Conservation (phyloP, 371 early-diverging fungal species). For the Zychaea mexicana region DNA sequence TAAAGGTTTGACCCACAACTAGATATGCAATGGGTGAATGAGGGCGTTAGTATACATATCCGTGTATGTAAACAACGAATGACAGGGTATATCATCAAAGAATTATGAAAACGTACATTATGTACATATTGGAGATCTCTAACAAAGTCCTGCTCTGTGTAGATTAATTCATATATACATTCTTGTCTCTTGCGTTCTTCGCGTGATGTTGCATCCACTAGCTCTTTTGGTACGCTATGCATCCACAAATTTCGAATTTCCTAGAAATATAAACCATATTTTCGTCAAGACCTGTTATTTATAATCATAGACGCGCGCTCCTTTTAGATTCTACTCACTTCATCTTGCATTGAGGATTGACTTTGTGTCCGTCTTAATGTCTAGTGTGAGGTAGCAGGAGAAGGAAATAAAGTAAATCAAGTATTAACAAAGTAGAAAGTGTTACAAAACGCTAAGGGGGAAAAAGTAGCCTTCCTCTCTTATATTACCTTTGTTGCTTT, state of each 20-base stretch:
- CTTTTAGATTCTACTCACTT: too few species aligned
- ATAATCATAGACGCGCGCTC: too few species aligned
- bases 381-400: not conserved
- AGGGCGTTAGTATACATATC: too few species aligned
- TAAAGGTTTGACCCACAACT: slow-evolving; percentile 81
- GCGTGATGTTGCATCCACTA: slow-evolving; percentile 20
- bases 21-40: too few species aligned
- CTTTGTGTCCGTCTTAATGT: slow-evolving; percentile 9
- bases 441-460: not conserved
- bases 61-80: too few species aligned
- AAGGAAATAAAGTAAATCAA: not conserved
- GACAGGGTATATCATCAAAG: not conserved
- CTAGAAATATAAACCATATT: slow-evolving; percentile 2
- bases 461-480: too few species aligned
- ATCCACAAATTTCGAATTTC: slow-evolving; percentile 23
- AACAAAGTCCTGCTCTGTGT: slow-evolving; percentile 87
- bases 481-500: slow-evolving; percentile 14
- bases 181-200: slow-evolving; percentile 87
- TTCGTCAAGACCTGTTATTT: too few species aligned
- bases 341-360: slow-evolving; percentile 17
- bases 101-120: slow-evolving; percentile 19
- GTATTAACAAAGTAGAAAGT: not conserved
- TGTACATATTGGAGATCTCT: slow-evolving; percentile 57
- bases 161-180: slow-evolving; percentile 86
- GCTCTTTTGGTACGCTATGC: slow-evolving; percentile 23